Evolutionary conservation across 805 yeast species (phyloP).

Genomic region (Ascoidea tarda): DNA sequence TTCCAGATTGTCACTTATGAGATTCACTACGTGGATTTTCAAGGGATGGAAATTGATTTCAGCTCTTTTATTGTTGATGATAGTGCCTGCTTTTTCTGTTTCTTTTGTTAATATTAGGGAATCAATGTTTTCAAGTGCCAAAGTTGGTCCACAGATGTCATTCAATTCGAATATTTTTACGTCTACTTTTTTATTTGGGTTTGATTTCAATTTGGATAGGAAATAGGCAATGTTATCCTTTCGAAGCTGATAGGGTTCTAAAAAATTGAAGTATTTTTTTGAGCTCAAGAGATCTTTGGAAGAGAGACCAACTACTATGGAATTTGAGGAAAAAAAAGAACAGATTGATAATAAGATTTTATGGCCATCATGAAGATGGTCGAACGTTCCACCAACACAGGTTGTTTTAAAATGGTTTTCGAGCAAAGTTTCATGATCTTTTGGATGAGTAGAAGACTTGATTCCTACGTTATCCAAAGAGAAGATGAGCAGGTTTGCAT

Average conservation of each 20-base stretch:
- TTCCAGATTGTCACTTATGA: constrained; percentile 43
- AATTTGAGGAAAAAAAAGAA: constrained; percentile 38
- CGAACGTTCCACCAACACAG: constrained; percentile 95
- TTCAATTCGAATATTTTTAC: constrained; percentile 49
- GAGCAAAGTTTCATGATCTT: constrained; percentile 1
- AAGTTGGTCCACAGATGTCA: constrained; percentile 94
- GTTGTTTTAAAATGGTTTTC: constrained; percentile 19
- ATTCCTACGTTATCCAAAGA: background rate
- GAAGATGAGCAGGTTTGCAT: background rate
- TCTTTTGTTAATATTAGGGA: constrained; percentile 75
- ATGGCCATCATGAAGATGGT: constrained; percentile 93
- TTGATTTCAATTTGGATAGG: constrained; percentile 31
- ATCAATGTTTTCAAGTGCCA: constrained; percentile 54
- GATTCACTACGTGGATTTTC: constrained; percentile 37
- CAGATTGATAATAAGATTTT: constrained; percentile 68
- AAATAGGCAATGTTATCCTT: constrained; percentile 32
- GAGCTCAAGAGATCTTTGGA: constrained; percentile 59
- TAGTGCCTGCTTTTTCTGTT: constrained; percentile 58
- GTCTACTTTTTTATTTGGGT: constrained; percentile 13
- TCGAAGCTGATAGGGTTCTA: constrained; percentile 47
- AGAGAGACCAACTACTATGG: constrained; percentile 72
- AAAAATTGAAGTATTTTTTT: constrained; percentile 53
- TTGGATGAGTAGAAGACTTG: background rate
- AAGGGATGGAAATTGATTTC: constrained; percentile 41
- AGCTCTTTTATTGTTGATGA: constrained; percentile 51